Evolutionary conservation across 805 yeast genomes (phyloP).

Genomic region (Ogataea parapolymorpha): DNA sequence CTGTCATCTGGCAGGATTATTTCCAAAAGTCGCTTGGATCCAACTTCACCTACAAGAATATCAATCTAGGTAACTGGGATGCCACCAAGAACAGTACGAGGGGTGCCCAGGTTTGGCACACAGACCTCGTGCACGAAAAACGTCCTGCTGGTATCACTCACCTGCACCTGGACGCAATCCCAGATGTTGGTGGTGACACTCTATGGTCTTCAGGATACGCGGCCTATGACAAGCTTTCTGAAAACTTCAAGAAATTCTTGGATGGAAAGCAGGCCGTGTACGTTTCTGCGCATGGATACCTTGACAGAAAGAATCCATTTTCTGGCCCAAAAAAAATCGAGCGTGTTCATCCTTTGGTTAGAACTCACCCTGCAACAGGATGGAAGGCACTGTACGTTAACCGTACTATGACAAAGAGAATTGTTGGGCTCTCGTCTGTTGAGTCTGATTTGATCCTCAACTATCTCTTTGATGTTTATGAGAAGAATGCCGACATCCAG

Average conservation of each 20-base stretch:
- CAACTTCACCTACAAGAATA: conserved; percentile 19
- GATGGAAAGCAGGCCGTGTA: conserved; percentile 50
- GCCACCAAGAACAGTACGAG: conserved; percentile 4
- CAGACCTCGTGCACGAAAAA: conserved; percentile 53
- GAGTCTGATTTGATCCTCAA: conserved; percentile 50
- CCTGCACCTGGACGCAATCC: conserved; percentile 49
- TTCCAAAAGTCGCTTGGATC: conserved; percentile 24
- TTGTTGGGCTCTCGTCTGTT: conserved; percentile 48
- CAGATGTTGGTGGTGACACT: conserved; percentile 53
- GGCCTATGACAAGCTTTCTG: conserved; percentile 53
- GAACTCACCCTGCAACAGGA: conserved; percentile 66
- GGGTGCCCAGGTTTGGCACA: conserved; percentile 41
- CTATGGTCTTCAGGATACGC: conserved; percentile 55
- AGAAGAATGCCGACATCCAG: conserved; percentile 52
- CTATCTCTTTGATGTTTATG: conserved; percentile 40
- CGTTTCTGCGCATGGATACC: conserved; percentile 38
- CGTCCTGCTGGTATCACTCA: conserved; percentile 57
- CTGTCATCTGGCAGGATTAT: conserved; percentile 41
- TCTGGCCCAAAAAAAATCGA: conserved; percentile 46
- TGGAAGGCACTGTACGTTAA: conserved; percentile 56
- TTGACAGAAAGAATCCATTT: conserved; percentile 42
- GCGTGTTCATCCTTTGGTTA: conserved; percentile 57
- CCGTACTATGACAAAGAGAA: conserved; percentile 47
- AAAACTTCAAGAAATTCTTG: conserved; percentile 45
- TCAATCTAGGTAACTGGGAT: conserved; percentile 20